These are phyloP conservation scores for Erodium trifolium DNA, from an alignment of 441 rosid genomes.

Conservation along the genomic window DNA sequence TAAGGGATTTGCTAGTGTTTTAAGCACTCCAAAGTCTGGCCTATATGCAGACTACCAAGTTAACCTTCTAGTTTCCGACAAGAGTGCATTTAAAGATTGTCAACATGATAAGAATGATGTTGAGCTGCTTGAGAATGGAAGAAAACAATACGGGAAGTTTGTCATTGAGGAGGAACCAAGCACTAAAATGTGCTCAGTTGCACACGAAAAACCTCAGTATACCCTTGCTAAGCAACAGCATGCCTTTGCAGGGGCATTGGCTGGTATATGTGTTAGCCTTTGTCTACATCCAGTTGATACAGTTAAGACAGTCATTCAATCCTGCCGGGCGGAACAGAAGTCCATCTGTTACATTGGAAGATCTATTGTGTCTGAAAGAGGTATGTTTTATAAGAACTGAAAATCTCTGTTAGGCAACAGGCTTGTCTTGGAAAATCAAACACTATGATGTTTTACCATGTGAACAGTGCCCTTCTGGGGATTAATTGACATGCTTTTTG, in stretches of 20 bases:
- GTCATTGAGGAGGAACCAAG: slow-evolving; percentile 19
- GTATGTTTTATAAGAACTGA: slow-evolving; percentile 23
- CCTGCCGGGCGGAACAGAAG: slow-evolving; percentile 58
- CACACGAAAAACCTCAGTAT: slow-evolving; percentile 30
- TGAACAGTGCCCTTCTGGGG: slow-evolving; percentile 5
- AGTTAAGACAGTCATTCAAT: slow-evolving; percentile 68
- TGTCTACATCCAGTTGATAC: slow-evolving; percentile 94
- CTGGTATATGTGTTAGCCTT: slow-evolving; percentile 74
- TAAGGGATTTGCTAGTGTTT: slow-evolving; percentile 19
- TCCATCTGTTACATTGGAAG: slow-evolving; percentile 53
- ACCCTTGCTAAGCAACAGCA: slow-evolving; percentile 59
- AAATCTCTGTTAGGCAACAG: background rate
- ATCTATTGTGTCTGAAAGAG: slow-evolving; percentile 81
- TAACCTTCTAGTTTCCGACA: slow-evolving; percentile 24
- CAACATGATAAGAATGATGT: slow-evolving; percentile 12
- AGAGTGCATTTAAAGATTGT: slow-evolving; percentile 14
- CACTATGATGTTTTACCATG: background rate
- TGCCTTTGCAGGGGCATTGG: slow-evolving; percentile 88
- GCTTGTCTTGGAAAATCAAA: background rate
- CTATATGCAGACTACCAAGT: slow-evolving; percentile 29
- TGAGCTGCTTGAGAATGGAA: slow-evolving; percentile 24
- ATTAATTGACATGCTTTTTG: slow-evolving; percentile 20
- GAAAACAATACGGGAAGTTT: slow-evolving; percentile 18
- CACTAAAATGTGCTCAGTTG: slow-evolving; percentile 20
- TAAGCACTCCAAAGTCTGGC: slow-evolving; percentile 19